Conservation (phyloP, 805 yeast species). For the Starmerella sirachaensis region DNA sequence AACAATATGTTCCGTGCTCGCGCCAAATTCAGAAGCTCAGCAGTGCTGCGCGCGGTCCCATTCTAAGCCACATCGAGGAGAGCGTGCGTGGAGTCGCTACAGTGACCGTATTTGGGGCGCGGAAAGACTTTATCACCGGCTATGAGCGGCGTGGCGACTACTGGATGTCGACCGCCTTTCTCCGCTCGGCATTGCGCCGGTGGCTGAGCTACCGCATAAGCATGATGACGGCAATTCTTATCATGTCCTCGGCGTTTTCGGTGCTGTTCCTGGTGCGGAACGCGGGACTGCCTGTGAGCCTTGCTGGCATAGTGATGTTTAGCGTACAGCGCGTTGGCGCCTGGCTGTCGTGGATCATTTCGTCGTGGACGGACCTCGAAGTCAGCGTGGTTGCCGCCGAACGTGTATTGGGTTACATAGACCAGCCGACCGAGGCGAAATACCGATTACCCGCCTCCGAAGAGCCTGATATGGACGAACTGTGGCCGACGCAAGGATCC, state of each 20-base stretch:
- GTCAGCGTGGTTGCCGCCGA: conserved; percentile 84
- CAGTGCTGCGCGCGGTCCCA: conserved; percentile 53
- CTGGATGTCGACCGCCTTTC: conserved; percentile 38
- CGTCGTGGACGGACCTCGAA: conserved; percentile 87
- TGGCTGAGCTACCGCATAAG: conserved; percentile 81
- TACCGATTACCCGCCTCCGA: conserved; percentile 45
- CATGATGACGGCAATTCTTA: conserved; percentile 69
- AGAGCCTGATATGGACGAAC: not conserved
- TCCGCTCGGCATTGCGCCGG: conserved; percentile 45
- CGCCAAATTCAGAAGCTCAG: conserved; percentile 61
- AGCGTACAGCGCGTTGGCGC: conserved; percentile 78
- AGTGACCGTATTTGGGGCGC: conserved; percentile 52
- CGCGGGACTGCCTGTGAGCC: conserved; percentile 67
- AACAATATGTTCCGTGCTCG: conserved; percentile 46
- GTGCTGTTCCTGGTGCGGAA: conserved; percentile 44
- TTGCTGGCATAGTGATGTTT: conserved; percentile 78
- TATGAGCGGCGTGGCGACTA: conserved; percentile 30
- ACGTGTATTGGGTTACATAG: conserved; percentile 41
- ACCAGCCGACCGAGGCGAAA: conserved; percentile 75
- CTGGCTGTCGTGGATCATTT: conserved; percentile 73
- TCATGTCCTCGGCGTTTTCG: conserved; percentile 64
- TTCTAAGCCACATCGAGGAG: conserved; percentile 65
- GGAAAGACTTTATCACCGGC: conserved; percentile 39
- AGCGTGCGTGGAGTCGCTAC: conserved; percentile 60
- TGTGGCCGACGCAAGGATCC: conserved; percentile 69